These are phyloP conservation scores for Salisapilia sapeloensis DNA, from an alignment of 352 stramenopile genomes.

Conservation along the genomic window DNA sequence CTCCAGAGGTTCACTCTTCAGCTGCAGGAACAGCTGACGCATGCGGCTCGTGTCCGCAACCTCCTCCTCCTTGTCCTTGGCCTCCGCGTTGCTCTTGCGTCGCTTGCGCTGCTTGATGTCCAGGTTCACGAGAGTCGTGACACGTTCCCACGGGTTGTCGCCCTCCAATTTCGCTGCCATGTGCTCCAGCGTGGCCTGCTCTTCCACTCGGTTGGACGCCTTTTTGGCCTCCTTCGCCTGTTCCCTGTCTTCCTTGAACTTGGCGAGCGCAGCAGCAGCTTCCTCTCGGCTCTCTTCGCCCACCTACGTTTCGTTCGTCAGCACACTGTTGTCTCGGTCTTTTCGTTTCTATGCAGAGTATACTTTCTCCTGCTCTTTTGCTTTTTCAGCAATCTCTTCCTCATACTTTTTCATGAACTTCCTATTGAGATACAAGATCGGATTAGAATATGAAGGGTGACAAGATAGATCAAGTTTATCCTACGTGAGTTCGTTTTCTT, in stretches of 20 bases:
- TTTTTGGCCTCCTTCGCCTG: conserved; percentile 83
- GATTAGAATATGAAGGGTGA: neutral
- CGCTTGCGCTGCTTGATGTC: conserved; percentile 59
- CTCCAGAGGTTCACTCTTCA: conserved; percentile 86
- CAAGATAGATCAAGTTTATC: conserved; percentile 4
- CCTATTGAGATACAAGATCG: conserved; percentile 7
- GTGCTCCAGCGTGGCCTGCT: conserved; percentile 89
- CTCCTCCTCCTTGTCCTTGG: conserved; percentile 45
- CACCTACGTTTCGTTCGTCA: conserved; percentile 3
- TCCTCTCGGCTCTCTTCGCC: conserved; percentile 10
- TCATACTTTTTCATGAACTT: conserved; percentile 65
- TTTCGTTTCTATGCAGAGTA: conserved; percentile 48
- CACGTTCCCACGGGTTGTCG: conserved; percentile 88
- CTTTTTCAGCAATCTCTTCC: conserved; percentile 43
- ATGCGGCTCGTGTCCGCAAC: conserved; percentile 84
- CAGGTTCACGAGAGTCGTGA: conserved; percentile 88
- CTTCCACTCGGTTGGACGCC: conserved; percentile 84
- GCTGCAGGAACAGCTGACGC: conserved; percentile 86
- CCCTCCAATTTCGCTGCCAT: conserved; percentile 89
- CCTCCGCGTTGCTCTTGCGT: conserved; percentile 18
- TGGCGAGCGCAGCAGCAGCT: conserved; percentile 23
- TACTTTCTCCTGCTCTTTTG: conserved; percentile 55
- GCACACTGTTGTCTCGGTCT: conserved; percentile 33
- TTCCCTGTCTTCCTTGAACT: conserved; percentile 75
- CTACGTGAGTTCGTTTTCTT: conserved; percentile 66